These are phyloP conservation scores for Rhizopogon vinicolor DNA, from an alignment of 768 basidiomycete genomes.

Conservation along the genomic window DNA sequence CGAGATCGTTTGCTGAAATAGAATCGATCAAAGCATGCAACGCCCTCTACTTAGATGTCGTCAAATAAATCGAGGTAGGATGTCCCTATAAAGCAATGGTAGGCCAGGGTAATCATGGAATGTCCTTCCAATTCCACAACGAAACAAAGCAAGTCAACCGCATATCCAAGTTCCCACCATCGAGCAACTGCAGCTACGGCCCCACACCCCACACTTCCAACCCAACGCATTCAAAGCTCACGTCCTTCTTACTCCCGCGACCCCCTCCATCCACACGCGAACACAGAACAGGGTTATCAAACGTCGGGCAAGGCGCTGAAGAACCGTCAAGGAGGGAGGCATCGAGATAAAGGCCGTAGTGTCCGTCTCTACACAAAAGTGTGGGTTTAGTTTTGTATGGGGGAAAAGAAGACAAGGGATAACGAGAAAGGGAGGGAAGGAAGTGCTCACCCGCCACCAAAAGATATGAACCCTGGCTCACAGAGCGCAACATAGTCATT, in stretches of 20 bases:
- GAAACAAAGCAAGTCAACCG: no score
- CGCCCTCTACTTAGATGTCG: no score
- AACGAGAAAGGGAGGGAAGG: not conserved
- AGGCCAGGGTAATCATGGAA: no score
- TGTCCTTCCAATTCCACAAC: no score
- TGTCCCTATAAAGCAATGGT: no score
- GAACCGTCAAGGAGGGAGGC: constrained; percentile 78
- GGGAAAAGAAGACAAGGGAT: not conserved
- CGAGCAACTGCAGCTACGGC: constrained; percentile 9
- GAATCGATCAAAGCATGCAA: no score
- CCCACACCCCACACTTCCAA: constrained; percentile 89
- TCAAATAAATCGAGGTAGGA: no score
- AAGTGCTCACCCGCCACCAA: constrained; percentile 82
- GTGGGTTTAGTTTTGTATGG: not conserved
- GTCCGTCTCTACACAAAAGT: constrained; percentile 58
- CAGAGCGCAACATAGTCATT: constrained; percentile 91
- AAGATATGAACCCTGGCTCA: constrained; percentile 74
- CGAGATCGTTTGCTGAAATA: no score
- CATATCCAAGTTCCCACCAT: no score
- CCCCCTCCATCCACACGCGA: constrained; percentile 17
- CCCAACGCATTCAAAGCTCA: constrained; percentile 86
- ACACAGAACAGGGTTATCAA: constrained; percentile 82
- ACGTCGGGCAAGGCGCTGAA: constrained; percentile 81
- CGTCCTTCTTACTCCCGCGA: constrained; percentile 36
- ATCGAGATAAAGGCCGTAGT: constrained; percentile 87